Evolutionary conservation across 1,284 basidiomycete genomes (phyloP), one percentile per base, ranked within the genome.

Genomic region (Boletellus sp.): DNA sequence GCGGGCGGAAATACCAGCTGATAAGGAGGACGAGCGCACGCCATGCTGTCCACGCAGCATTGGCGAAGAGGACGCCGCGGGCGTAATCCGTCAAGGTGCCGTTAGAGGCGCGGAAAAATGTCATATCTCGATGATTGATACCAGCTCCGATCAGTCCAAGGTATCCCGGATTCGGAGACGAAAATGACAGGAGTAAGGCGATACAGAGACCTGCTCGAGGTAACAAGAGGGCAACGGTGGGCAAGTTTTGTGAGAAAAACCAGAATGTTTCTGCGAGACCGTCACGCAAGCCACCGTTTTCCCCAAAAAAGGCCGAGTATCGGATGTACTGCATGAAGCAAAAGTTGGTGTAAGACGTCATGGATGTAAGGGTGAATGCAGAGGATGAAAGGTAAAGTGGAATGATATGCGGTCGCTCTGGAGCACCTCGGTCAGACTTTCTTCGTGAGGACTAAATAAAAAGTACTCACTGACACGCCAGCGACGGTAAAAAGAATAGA

Each of bases 301-400:
- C 74, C 41, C 73, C 72, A 40, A 67, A 63, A 64, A 78, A 82
- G n/a, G 87, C 83, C 9, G 81, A 79, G 49, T 73, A 72, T 35
- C 89, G 84, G 54, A 91, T 73, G 64, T 91, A 78, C 48, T 82
- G 78, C 54, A 94, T 71, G 70, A 93, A 92, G 66, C 82, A 86
- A 64, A 91, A 93, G 67, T 84, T 82, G 47, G 78, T 77, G 69
- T 84, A 93, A 8, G 87, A 91, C 3, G 80, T 76, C 70, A 93
- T 79, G 30, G 79, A 79, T 22, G 80, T 83, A 47, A 84, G 73
- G 59, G 80, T 84, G 69, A 81, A 84, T 5, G 80, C 87, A 6
- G 88, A 73, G 1, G 88, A 74, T 2, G 89, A 92, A 43, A 90
- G 72, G 66, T 92, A 92, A 50, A 94, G 79, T 7, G 88, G 86